phyloP scores from a whole-genome alignment of 1,139 yeast genomes.

The Fermentozyma sake region DNA sequence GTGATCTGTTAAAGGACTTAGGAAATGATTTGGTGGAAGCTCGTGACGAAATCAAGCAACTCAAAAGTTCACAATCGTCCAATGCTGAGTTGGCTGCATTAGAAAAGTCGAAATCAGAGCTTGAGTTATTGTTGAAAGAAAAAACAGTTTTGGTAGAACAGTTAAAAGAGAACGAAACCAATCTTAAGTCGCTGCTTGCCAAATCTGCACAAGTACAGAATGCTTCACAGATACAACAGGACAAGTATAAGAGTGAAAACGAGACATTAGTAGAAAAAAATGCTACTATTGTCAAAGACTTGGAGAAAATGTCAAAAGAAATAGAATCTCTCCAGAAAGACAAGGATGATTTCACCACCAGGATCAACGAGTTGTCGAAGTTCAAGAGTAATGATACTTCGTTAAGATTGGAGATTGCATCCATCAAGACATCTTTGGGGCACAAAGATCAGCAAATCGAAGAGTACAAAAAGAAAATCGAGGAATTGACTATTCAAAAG shows the following conservation, averaged over 20 bases:
- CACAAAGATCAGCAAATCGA: constrained; percentile 49
- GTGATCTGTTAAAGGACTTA: constrained; percentile 68
- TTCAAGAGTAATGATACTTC: constrained; percentile 37
- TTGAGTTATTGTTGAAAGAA: constrained; percentile 4
- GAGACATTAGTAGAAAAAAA: constrained; percentile 1
- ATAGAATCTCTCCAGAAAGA: constrained; percentile 20
- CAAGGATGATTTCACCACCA: constrained; percentile 20
- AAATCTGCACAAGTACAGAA: not conserved
- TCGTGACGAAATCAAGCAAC: constrained; percentile 33
- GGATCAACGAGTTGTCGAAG: constrained; percentile 29
- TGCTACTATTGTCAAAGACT: constrained; percentile 1
- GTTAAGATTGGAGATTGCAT: constrained; percentile 38
- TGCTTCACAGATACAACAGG: not conserved
- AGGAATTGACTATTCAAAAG: constrained; percentile 33
- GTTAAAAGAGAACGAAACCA: constrained; percentile 4
- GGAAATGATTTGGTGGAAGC: constrained; percentile 72
- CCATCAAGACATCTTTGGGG: constrained; percentile 32
- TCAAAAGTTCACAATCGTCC: constrained; percentile 11
- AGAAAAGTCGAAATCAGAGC: constrained; percentile 4
- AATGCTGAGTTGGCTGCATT: constrained; percentile 1
- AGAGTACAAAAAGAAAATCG: constrained; percentile 37
- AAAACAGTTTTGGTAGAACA: constrained; percentile 1
- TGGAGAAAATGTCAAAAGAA: constrained; percentile 14
- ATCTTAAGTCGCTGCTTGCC: not conserved
- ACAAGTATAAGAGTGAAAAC: constrained; percentile 2